Evolutionary conservation across 2,329 filamentous ascomycete species (phyloP), one percentile per base, ranked within the genome.

Genomic region (Cladophialophora carrionii): DNA sequence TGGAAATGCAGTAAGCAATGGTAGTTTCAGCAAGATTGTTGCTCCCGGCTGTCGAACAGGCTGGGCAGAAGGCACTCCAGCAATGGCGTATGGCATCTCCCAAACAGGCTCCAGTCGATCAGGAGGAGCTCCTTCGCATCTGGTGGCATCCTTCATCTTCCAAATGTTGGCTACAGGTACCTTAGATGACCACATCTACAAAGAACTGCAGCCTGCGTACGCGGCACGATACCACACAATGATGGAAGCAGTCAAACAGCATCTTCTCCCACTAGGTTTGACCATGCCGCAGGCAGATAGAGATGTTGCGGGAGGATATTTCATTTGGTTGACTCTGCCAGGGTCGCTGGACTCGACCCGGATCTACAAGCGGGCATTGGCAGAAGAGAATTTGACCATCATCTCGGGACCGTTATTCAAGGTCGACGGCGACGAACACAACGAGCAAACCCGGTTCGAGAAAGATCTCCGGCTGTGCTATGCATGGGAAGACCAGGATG

Each of bases 11-110:
- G 81, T 93, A 41, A 93, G 90, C 72, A 98, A 98, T 75, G 92
- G 90, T 24, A 92, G 89, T 6, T 98, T 98, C 76, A 91, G 88
- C 75, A 99, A 99, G 76, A 87, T 98, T 43, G 84, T 87, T 31
- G 92, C 87, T 0, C 92, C 94, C 0, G 95, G 94, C 0, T 78
- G 90, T 57, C 84, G 94, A 12, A 93, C 90, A 0, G 94, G 94
- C n/a, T 98, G 93, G 93, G 85, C 88, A 1, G 92, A 96, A 75
- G 89, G 85, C 0, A 88, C 87, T 5, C 80, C 83, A 59, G 87
- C 84, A 71, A 78, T 90, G 63, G 82, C 83, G 4, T 83, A 82
- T 72, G 85, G 83, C 12, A 76, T 88, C n/a, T 83, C 82, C 48
- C 83, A 88, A 77, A 81, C 79, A 71, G 86, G 86, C 56, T 84